phyloP scores from a whole-genome alignment of 2,329 filamentous ascomycete genomes.

The Colletotrichum somersetense region DNA sequence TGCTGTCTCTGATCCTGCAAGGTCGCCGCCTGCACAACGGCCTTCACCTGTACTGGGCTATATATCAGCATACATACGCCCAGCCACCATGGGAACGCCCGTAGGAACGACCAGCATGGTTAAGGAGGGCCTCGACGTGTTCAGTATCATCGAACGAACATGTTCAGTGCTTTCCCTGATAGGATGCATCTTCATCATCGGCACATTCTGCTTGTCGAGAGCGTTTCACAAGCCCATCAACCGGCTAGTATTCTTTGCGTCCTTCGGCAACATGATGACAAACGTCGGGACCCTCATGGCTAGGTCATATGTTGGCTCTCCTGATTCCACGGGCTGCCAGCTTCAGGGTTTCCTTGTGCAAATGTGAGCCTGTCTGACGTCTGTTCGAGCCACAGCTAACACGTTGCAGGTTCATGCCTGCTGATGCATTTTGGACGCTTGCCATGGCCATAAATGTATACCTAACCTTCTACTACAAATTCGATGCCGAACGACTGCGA shows the following conservation, averaged over 20 bases:
- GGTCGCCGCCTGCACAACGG: not conserved
- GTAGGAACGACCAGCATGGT: constrained; percentile 22
- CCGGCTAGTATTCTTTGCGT: constrained; percentile 85
- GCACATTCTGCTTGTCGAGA: constrained; percentile 75
- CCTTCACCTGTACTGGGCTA: not conserved
- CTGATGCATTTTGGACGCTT: constrained; percentile 81
- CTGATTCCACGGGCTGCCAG: constrained; percentile 70
- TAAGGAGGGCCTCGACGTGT: constrained; percentile 60
- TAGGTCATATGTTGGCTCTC: constrained; percentile 65
- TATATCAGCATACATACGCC: not conserved
- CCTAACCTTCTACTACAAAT: constrained; percentile 82
- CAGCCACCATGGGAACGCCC: constrained; percentile 12
- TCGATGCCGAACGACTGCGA: constrained; percentile 72
- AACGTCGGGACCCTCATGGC: constrained; percentile 84
- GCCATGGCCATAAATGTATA: constrained; percentile 89
- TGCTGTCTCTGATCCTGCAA: not conserved
- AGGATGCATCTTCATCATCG: constrained; percentile 78
- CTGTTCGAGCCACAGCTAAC: not conserved
- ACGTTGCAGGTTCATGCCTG: constrained; percentile 79
- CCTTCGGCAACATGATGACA: constrained; percentile 82
- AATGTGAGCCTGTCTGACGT: constrained; percentile 71
- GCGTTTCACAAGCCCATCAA: constrained; percentile 90
- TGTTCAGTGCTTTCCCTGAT: constrained; percentile 79
- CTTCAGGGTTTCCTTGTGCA: constrained; percentile 85
- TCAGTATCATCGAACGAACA: constrained; percentile 74